Evolutionary conservation across 129 eudicot genomes (phyloP), one percentile per base, ranked within the genome.

Genomic region (Kitagawia praeruptora): DNA sequence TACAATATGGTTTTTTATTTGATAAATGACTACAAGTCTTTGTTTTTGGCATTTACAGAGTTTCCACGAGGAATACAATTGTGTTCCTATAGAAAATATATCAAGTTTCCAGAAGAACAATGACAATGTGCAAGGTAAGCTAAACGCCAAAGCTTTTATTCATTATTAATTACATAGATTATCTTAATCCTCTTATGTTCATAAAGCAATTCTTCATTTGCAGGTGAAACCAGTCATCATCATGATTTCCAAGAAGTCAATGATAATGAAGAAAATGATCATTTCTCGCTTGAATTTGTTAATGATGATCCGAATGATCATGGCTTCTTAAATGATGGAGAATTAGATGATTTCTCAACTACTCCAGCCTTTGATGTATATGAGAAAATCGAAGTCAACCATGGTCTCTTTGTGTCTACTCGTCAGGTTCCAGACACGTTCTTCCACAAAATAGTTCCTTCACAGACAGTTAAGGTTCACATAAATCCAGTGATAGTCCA

Each of bases 351-450:
- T 84, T 87, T 89, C 82, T 80, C 86, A 75, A 84, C 81, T 74
- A 53, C 78, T 77, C 89, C 91, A 80, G 83, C 82, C 82, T 88
- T 87, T 9, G 93, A 85, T 74, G 87, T 89, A 21, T 87, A 80
- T 44, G 93, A 87, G 86, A 89, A 87, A 75, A 80, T 86, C 5
- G 88, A 89, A 85, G 82, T 73, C 39, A 91, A 88, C 58, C 91
- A 85, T 38, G 91, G 96, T 39, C 71, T 91, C 79, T 82, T 91
- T 49, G 89, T 91, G 25, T 89, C 97, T 4, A 89, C 97, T n/a
- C 79, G 85, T 45, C 97, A 87, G 15, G 90, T 82, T 42, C 81
- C 97, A n/a, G 58, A 89, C 70, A 91, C 91, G 54, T 89, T 76
- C 70, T 91, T 87, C 53, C 97, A 91, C 80, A 89, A 87, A 75